Percentiles rank a stretch among this genome's conserved stretches.
phyloP scores from a whole-genome alignment of 108 stramenopile genomes.

The Chaetoceros tenuissimus region DNA sequence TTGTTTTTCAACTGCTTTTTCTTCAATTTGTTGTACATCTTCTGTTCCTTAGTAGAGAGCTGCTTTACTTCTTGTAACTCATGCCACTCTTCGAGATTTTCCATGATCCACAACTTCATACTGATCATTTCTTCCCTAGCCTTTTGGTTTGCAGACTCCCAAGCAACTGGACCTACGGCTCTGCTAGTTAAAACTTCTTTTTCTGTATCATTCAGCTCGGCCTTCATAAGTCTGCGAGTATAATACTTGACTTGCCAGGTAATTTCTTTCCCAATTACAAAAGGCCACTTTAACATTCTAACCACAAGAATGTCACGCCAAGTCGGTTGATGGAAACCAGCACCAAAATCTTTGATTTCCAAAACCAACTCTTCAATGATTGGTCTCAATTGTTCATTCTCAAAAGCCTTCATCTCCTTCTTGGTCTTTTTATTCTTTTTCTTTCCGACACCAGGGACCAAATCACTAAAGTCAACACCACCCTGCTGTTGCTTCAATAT shows the following conservation, averaged over 20 bases:
- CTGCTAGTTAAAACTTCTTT: constrained; percentile 61
- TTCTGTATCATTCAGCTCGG: constrained; percentile 63
- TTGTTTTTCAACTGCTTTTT: constrained; percentile 36
- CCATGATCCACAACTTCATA: constrained; percentile 64
- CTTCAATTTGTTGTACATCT: constrained; percentile 38
- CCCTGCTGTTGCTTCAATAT: constrained; percentile 38
- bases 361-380: constrained; percentile 60
- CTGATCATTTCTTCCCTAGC: constrained; percentile 50
- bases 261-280: constrained; percentile 26
- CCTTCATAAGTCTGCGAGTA: constrained; percentile 35
- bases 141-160: constrained; percentile 65
- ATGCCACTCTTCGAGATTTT: constrained; percentile 63
- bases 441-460: neutral
- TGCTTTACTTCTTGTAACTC: constrained; percentile 70
- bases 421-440: constrained; percentile 37
- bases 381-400: constrained; percentile 52
- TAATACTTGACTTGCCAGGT: constrained; percentile 61
- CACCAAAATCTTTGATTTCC: constrained; percentile 80
- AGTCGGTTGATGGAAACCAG: constrained; percentile 80
- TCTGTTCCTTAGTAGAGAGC: constrained; percentile 41
- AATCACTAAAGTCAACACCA: constrained; percentile 5
- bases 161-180: constrained; percentile 67
- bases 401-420: constrained; percentile 58
- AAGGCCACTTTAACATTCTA: constrained; percentile 49
- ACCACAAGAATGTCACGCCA: constrained; percentile 69